Evolutionary conservation across 768 basidiomycete genomes (phyloP), one percentile per base, ranked within the genome.

Genomic region (Suillus cothurnatus): DNA sequence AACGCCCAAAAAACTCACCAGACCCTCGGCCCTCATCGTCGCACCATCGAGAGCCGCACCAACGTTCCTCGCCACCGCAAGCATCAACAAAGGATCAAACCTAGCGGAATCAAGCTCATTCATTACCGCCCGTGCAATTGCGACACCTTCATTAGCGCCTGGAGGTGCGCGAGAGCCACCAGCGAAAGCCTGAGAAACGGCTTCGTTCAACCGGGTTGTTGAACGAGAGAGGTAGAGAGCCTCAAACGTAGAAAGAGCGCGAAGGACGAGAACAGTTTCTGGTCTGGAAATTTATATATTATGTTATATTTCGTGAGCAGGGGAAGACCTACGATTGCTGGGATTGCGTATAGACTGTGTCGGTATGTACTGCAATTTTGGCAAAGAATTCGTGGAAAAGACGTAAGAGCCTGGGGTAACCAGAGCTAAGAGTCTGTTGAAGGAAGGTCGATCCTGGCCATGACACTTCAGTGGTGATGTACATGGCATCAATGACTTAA

Each of bases 331-430:
- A 93, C 94, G 93, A 95, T 78, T 99, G 97, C 59, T 91, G 85
- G 0, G 86, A 82, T 61, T 89, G 86, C 0, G 87, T 89, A 74
- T 99, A 99, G 7, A 93, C 81, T 0, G 97, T 99, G 72, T 99
- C 97, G 2, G 97, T 97, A 73, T 98, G 93, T 14, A 97, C 91
- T 3, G 94, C 89, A 61, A 99, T 94, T 75, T 95, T 95, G 36
- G 91, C 88, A 74, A 99, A 99, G 79, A 99, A 97, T 47, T 95
- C 95, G 63, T 99, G 97, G 78, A 99, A 96, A 2, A 98, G 84
- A 12, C 97, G 86, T 11, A 99, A 76, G 3, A 99, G 81, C 58
- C 87, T 86, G 4, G 96, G 94, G 77, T 99, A 99, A 21, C 93
- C 92, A 2, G 87, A 81, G 69, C 90, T 89, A 47, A 99, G 79